Conservation (phyloP, 805 yeast genomes). For the Hanseniaspora singularis region DNA sequence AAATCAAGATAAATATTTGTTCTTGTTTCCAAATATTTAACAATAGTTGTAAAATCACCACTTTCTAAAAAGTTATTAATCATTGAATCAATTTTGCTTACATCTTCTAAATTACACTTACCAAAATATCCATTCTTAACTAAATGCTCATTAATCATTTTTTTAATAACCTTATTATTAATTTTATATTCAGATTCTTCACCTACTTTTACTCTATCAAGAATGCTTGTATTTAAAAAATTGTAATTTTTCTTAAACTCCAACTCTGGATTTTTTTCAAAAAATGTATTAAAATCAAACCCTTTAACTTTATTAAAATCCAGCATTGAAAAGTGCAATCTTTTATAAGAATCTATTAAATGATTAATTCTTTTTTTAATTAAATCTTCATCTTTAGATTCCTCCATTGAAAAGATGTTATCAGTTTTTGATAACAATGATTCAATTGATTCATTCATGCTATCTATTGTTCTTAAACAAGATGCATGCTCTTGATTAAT, state of each 20-base stretch:
- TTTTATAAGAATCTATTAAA: background rate
- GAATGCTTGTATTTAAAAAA: background rate
- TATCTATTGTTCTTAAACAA: background rate
- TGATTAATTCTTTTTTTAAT: no score
- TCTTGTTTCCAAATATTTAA: conserved; percentile 1
- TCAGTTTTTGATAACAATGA: conserved; percentile 15
- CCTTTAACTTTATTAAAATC: background rate
- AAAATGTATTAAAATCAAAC: background rate
- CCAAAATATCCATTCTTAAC: background rate
- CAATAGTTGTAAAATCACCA: background rate
- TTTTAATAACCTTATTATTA: background rate
- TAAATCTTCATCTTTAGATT: background rate
- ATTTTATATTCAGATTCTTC: background rate
- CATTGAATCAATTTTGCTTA: background rate
- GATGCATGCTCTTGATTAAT: background rate
- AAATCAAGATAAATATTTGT: background rate
- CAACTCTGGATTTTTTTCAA: background rate
- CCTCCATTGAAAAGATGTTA: background rate
- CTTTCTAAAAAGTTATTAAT: background rate
- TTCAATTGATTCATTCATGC: background rate
- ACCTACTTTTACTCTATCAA: background rate
- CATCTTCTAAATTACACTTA: background rate
- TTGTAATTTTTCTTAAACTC: no score
- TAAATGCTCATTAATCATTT: background rate
- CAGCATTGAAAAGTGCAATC: background rate